Base-by-base conservation (phyloP, 148 eudicot species). In the Simmondsia chinensis region DNA sequence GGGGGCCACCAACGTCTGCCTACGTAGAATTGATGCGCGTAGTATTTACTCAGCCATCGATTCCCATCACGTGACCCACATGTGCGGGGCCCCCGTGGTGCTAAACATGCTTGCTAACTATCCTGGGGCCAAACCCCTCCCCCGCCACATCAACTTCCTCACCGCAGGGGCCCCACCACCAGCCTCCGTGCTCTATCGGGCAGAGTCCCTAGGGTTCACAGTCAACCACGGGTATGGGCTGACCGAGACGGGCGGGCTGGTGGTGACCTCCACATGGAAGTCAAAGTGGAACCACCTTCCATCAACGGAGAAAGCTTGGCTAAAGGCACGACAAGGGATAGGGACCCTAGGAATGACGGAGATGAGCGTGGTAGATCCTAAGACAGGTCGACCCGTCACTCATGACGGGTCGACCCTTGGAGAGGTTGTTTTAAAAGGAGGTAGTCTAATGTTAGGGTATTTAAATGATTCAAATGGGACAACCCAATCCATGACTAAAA, bases 291-390 rank as follows among this genome's bases (percentile, higher is more conserved):
- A 61, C 24, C 39, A 21, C 2, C 20, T 61, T 4, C 58, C 59
- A 9, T 46, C 36, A 4, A 38, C 13, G 10, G 53, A 52, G 39
- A 25, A 59, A 25, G 66, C 59, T 12, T 52, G 30, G 20, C 17
- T 61, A 12, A 61, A 44, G 21, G 46, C 66, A 0, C 36, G 69
- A 44, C 69, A 64, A 38, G 69, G 69, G 7, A 62, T 63, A 3
- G 36, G 57, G 33, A 49, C 62, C 15, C 5, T 49, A 0, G 51
- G 56, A 4, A 4, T 18, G 21, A 50, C 52, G 0, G 63, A 50
- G 3, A 26, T 64, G 40, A 57, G 50, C 21, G 69, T 64, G 7
- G 20, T 64, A 1, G 53, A 64, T 1, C 43, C 52, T 1, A 29
- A 15, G 0, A 33, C 63, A 1, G 53, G 69, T 9, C 26, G n/a